A percentile compares a stretch with the other conserved stretches of the same genome.
phyloP scores from a whole-genome alignment of 140 eudicot genomes.

The Bidens hawaiensis region DNA sequence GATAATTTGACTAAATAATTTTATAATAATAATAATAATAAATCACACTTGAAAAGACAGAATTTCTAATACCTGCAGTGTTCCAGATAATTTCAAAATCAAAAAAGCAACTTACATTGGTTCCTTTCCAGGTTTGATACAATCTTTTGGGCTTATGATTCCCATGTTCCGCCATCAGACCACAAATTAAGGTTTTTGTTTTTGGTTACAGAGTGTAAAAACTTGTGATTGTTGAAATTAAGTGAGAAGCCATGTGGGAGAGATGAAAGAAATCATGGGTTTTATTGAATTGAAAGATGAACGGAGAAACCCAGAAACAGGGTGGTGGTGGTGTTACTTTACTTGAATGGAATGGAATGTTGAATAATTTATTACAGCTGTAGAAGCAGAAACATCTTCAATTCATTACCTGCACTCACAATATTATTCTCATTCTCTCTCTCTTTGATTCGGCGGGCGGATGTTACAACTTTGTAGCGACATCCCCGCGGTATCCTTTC shows the following conservation, averaged over 20 bases:
- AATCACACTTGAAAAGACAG: too few relatives aligned
- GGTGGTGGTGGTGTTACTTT: not conserved
- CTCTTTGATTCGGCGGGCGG: conserved; percentile 41
- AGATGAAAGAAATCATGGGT: conserved; percentile 3
- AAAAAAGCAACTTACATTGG: conserved; percentile 56
- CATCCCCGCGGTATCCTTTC: conserved; percentile 35
- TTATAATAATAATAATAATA: too few relatives aligned
- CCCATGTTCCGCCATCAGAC: conserved; percentile 38
- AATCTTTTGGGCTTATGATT: conserved; percentile 42
- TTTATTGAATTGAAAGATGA: not conserved
- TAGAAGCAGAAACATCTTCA: too few relatives aligned
- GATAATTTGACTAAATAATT: too few relatives aligned
- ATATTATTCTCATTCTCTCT: too few relatives aligned
- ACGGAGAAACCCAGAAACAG: not conserved
- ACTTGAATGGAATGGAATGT: too few relatives aligned
- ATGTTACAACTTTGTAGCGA: conserved; percentile 51
- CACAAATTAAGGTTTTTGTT: too few relatives aligned
- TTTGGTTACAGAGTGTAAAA: conserved; percentile 5
- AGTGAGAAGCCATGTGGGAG: conserved; percentile 19
- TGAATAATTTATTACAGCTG: too few relatives aligned
- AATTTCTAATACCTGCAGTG: too few relatives aligned
- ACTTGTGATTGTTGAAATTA: conserved; percentile 10
- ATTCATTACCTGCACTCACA: not conserved
- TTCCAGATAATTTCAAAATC: too few relatives aligned
- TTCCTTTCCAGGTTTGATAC: conserved; percentile 89